Evolutionary conservation across 169 alveolate genomes (phyloP).

Genomic region (Perkinsus chesapeaki): DNA sequence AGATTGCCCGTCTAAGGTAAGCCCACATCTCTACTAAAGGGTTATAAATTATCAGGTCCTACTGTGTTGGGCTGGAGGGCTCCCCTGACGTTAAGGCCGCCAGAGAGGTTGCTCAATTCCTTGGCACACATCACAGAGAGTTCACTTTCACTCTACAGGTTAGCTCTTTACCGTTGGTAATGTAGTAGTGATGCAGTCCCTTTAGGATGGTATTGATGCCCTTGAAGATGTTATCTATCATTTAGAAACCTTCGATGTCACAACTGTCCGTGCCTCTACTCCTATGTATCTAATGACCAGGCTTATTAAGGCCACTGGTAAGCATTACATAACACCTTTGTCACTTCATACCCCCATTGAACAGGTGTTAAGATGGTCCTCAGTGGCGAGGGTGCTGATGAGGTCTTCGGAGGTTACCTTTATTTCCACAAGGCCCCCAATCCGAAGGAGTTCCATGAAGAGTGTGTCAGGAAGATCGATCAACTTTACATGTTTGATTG

Average conservation of each 20-base stretch:
- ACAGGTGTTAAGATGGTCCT: constrained; percentile 67
- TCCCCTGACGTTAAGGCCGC: constrained; percentile 44
- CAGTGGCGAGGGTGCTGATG: constrained; percentile 79
- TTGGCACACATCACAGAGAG: constrained; percentile 66
- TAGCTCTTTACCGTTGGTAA: constrained; percentile 35
- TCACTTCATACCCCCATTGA: neutral
- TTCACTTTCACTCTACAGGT: constrained; percentile 63
- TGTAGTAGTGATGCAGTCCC: neutral
- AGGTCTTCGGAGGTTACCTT: constrained; percentile 72
- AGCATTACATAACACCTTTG: neutral
- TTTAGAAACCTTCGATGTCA: constrained; percentile 70
- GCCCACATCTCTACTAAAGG: neutral
- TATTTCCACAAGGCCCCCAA: constrained; percentile 73
- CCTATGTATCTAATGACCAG: constrained; percentile 72
- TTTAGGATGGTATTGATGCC: constrained; percentile 28
- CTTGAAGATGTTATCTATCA: constrained; percentile 66
- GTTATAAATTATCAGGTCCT: constrained; percentile 36
- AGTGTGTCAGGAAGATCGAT: constrained; percentile 53
- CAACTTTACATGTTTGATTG: constrained; percentile 60
- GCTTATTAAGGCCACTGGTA: constrained; percentile 20
- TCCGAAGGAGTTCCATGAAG: constrained; percentile 60
- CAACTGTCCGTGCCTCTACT: constrained; percentile 75
- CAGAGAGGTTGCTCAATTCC: constrained; percentile 50
- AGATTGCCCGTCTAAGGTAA: neutral
- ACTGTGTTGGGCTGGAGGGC: constrained; percentile 61